Conservation (phyloP, 495 filamentous ascomycete species). For the Podospora appendiculata region DNA sequence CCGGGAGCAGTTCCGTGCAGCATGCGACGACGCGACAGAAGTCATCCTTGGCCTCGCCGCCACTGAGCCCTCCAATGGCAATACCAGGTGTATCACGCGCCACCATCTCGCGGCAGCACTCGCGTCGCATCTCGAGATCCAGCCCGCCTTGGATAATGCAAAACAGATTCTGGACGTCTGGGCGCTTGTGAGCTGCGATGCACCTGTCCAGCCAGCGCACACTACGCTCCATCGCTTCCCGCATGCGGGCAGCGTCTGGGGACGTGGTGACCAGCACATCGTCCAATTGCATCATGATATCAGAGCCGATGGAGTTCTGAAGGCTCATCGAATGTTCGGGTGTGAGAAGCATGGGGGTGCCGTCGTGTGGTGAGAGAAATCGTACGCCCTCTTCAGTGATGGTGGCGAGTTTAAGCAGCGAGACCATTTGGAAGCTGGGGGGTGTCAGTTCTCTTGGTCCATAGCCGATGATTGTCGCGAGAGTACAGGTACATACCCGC, state of each 20-base stretch:
- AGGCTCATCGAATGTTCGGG: constrained; percentile 95
- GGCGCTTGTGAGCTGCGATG: constrained; percentile 83
- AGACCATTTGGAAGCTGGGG: constrained; percentile 94
- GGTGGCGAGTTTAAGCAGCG: constrained; percentile 83
- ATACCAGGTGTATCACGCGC: constrained; percentile 88
- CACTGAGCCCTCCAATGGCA: constrained; percentile 89
- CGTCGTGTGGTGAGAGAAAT: constrained; percentile 91
- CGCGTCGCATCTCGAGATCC: constrained; percentile 76
- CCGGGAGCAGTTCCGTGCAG: constrained; percentile 78
- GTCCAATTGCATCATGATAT: constrained; percentile 99
- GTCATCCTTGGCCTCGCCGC: constrained; percentile 60
- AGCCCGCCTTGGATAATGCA: constrained; percentile 97
- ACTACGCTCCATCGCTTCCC: constrained; percentile 90
- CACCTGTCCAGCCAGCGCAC: constrained; percentile 99
- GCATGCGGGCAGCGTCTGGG: constrained; percentile 76
- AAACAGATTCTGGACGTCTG: constrained; percentile 83
- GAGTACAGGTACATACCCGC: constrained; percentile 59
- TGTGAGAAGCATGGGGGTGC: constrained; percentile 92
- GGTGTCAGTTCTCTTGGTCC: constrained; percentile 2
- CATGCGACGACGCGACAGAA: constrained; percentile 64
- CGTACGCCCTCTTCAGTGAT: constrained; percentile 94
- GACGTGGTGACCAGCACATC: constrained; percentile 95
- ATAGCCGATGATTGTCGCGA: background rate
- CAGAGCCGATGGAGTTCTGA: constrained; percentile 94
- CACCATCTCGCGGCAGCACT: constrained; percentile 88